Evolutionary conservation across 1,284 basidiomycete genomes (phyloP), one percentile per base, ranked within the genome.

Genomic region (Cryptococcus hybrid): DNA sequence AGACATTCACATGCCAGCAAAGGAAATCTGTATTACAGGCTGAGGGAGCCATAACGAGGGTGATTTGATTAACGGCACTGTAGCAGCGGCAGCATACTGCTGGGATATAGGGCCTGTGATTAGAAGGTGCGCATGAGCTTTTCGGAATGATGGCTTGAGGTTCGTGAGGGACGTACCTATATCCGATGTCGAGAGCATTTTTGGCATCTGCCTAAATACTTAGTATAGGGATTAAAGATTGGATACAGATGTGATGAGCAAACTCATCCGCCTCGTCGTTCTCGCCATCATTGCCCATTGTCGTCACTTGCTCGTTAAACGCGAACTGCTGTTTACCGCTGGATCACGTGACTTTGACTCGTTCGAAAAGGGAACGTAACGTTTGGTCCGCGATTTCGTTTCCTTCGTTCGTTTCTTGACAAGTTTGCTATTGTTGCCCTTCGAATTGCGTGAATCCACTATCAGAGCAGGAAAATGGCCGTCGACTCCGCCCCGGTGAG

Each of bases 1-100:
- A 5, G 40, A 75, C 85, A 47, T 66, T 30, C 30, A 30, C 30
- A 4, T 4, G 3, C 3, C 30, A 30, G 30, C 30, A 30, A 30
- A 30, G 3, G 30, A 30, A 30, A 30, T 30, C 30, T 30, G 30
- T 30, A 30, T 30, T 30, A 92, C 91, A 24, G 86, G 86, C 63
- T 81, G 83, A 6, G 92, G 91, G 1, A 93, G 85, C 54, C 90
- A 86, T n/a, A 94, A 82, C 57, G 88, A 90, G 0, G 92, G 92
- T 0, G 90, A 91, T 76, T 93, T 90, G 77, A 96, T 94, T 51
- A 95, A 80, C 1, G 92, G 92, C 1, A 91, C 85, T 50, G 82
- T 82, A 1, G 85, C 81, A 3, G 86, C 87, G 1, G 88, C 84
- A 0, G 86, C 83, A 73, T 93, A 92, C 67, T 90, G 90, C 44